Base-by-base conservation (phyloP, 768 basidiomycete species). In the Filobasidium floriforme region DNA sequence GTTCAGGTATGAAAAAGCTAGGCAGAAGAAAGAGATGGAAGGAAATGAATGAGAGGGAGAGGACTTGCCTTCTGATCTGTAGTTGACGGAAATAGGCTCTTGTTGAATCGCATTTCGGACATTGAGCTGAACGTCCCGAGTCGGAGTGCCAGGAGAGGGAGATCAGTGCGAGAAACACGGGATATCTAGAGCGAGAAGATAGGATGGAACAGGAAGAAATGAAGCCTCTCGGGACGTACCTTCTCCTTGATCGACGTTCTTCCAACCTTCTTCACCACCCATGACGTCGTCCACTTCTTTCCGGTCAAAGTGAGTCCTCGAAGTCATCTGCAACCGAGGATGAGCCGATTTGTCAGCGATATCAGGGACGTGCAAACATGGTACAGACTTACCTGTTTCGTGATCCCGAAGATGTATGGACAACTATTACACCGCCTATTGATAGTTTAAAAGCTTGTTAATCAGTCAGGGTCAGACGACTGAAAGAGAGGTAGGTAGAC, bases 241-340 rank as follows among this genome's bases (percentile, higher is more conserved):
- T 71, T 86, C 83, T 0, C 89, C 92, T 59, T 87, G 85, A 78
- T 94, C 93, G 1, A 92, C 93, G 77, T 96, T 89, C 64, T 87
- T 88, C 91, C 93, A 96, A 79, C 86, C 87, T 67, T 91, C 90
- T 43, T 90, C 91, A 2, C 91, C 92, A 60, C 94, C 96, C 29
- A 98, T 82, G 7, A 99, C 93, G 73, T 98, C 96, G 76, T 99
- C 96, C 14, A 92, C 88, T 71, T 87, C 84, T 73, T 98, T 98
- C n/a, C 89, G 84, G 70, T 87, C 87, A 60, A 96, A 82, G 64
- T 85, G 85, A 32, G 88, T 92, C 54, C 93, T 82, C 61, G 90
- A 89, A 7, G 92, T 96, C 86, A 96, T 92, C 90, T 96, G 71
- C n/a, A 66, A n/a, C n/a, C 40, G 37, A 46, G 4, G 32, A 9